Base-by-base conservation (phyloP, 108 stramenopile species). In the Mediolabrus comicus region DNA sequence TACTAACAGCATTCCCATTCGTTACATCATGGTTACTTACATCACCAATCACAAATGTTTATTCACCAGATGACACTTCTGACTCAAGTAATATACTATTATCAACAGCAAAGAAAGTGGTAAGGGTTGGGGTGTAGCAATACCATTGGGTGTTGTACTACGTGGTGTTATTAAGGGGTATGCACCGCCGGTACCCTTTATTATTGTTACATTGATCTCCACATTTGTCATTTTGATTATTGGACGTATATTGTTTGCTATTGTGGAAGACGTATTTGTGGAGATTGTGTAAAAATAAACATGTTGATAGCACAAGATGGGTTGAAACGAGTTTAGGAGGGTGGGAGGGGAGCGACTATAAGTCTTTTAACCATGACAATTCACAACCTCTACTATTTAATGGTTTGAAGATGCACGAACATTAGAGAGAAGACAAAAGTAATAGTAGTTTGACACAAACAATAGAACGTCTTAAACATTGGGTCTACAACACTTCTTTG, bases 121-220 rank as follows among this genome's bases (percentile, higher is more conserved):
- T 65, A 13, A 81, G 52, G 88, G 81, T 25, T 89, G 86, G 86
- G 74, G 69, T 49, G 54, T 89, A 7, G 84, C 88, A 13, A 41
- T 86, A 62, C 88, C 88, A 22, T 36, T 86, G 33, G 88, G 86
- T 14, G 78, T 82, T 71, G 80, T 57, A 1, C 53, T 86, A 30
- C 53, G 88, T 46, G 88, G 84, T 4, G 29, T 83, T 9, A 70
- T 83, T 43, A 86, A 86, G 71, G 88, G 88, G 36, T 89, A 89
- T 53, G 79, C 83, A 4, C 86, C 88, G 9, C 88, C 88, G 25
- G 31, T 75, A 16, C 74, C 85, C 1, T 86, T 89, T 66, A 76
- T 86, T 4, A 58, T 89, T 46, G 88, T 89, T 33, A 86, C 88
- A 19, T 34, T 89, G 69, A 81, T 89, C 66, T 72, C 84, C 6